Evolutionary conservation across 1,284 basidiomycete species (phyloP), one percentile per base, ranked within the genome.

Genomic region (Leccinum pallidistipes): DNA sequence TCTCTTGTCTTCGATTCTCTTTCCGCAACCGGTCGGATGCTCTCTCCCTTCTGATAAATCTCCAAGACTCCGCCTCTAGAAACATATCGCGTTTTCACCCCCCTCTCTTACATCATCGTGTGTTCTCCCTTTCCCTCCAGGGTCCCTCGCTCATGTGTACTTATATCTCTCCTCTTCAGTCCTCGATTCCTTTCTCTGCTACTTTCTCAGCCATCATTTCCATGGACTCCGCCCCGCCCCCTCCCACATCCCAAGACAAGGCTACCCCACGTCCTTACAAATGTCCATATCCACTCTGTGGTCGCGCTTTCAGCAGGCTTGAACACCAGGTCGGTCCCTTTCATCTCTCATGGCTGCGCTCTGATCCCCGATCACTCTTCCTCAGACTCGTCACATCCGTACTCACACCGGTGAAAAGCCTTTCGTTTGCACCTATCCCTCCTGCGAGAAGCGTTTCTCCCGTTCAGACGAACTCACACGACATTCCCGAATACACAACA

Each of bases 361-460:
- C 66, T 67, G 58, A 65, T 65, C 61, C 49, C 64, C 68, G 55
- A 63, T 69, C 67, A 32, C 29, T n/a, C 47, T 50, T 57, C 54
- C 27, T 0, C 76, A 98, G 92, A 99, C 96, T 21, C 90, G 97
- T 61, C 97, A 99, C 75, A 97, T 98, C 60, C 91, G 97, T 61
- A 99, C 96, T 0, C 97, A 99, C 76, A 99, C 97, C 0, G 97
- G 97, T 68, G 97, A 98, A 77, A 98, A 97, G 73, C 97, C 97
- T 1, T 98, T 98, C 73, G 85, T 88, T 36, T 99, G 97, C 83
- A 91, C 87, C 1, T 94, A 92, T 76, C 89, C 94, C 1, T 87
- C 89, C n/a, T 99, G 97, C 83, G 96, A 98, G 78, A 99, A 98
- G 77, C 91, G 95, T 31, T 99, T 99, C 78, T 97, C 94, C 34